phyloP scores from a whole-genome alignment of 768 basidiomycete species.

The Phlegmacium glaucopus region DNA sequence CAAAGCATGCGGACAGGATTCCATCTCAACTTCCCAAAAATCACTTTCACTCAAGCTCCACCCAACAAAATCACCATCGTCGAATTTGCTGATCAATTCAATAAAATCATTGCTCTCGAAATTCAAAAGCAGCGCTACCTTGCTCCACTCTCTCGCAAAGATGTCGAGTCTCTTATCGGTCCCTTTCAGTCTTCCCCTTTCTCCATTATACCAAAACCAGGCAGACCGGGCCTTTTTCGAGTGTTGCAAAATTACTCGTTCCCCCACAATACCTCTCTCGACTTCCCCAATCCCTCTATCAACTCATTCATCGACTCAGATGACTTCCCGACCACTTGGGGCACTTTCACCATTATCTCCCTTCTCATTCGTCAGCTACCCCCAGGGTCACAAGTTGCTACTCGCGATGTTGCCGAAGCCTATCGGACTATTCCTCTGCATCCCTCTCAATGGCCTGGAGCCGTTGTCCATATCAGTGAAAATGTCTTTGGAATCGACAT shows the following conservation, averaged over 20 bases:
- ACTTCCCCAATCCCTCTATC: constrained; percentile 16
- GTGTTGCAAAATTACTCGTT: constrained; percentile 34
- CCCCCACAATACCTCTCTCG: constrained; percentile 11
- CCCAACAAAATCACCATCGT: constrained; percentile 22
- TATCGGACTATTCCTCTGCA: constrained; percentile 31
- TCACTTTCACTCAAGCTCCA: constrained; percentile 22
- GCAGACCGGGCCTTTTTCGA: constrained; percentile 22
- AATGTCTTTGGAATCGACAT: constrained; percentile 23
- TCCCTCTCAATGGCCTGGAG: constrained; percentile 34
- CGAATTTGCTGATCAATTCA: constrained; percentile 7
- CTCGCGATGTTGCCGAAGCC: constrained; percentile 35
- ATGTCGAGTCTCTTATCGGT: constrained; percentile 24
- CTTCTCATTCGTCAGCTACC: constrained; percentile 18
- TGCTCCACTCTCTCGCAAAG: constrained; percentile 20
- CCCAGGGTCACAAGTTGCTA: constrained; percentile 31
- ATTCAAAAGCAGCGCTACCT: constrained; percentile 19
- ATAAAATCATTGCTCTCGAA: constrained; percentile 13
- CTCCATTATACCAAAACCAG: constrained; percentile 28
- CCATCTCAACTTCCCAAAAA: constrained; percentile 23
- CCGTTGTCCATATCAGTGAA: constrained; percentile 19
- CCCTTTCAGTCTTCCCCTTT: constrained; percentile 36
- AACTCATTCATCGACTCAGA: constrained; percentile 26
- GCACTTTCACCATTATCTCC: too few relatives aligned
- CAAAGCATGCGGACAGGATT: constrained; percentile 23
- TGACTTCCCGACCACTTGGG: constrained; percentile 41